Percentiles rank a stretch among this genome's conserved stretches.
Conservation (phyloP, 2,329 filamentous ascomycete species). For the Fusarium sp. region DNA sequence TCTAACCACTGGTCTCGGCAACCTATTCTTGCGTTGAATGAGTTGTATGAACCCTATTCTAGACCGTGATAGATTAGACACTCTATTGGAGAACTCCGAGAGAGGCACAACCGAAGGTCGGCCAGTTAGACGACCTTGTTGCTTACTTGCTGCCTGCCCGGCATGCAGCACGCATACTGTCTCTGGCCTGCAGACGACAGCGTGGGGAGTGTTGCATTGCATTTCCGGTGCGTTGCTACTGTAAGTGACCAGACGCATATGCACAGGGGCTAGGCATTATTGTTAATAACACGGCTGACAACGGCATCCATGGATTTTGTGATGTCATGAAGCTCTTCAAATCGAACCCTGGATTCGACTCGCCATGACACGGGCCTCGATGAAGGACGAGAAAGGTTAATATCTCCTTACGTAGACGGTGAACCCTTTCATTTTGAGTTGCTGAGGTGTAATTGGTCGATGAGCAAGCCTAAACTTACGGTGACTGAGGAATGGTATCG, state of each 20-base stretch:
- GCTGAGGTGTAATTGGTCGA: constrained; percentile 6
- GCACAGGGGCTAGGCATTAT: constrained; percentile 9
- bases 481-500: constrained; percentile 36
- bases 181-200: constrained; percentile 15
- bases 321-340: constrained; percentile 21
- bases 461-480: constrained; percentile 5
- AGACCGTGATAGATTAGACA: background rate
- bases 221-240: constrained; percentile 33
- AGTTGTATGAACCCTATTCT: constrained; percentile 31
- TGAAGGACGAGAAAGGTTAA: constrained; percentile 6
- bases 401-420: background rate
- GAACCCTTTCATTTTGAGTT: constrained; percentile 13
- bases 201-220: constrained; percentile 36
- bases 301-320: constrained; percentile 20
- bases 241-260: no score
- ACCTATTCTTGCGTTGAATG: constrained; percentile 8
- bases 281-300: constrained; percentile 11
- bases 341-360: constrained; percentile 13
- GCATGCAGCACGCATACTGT: constrained; percentile 2
- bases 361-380: constrained; percentile 8
- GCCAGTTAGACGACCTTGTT: background rate
- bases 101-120: background rate
- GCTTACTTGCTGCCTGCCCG: constrained; percentile 6
- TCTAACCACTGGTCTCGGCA: constrained; percentile 12
- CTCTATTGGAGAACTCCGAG: background rate